Conservation (phyloP, 805 yeast genomes). For the Yarrowia hollandica region DNA sequence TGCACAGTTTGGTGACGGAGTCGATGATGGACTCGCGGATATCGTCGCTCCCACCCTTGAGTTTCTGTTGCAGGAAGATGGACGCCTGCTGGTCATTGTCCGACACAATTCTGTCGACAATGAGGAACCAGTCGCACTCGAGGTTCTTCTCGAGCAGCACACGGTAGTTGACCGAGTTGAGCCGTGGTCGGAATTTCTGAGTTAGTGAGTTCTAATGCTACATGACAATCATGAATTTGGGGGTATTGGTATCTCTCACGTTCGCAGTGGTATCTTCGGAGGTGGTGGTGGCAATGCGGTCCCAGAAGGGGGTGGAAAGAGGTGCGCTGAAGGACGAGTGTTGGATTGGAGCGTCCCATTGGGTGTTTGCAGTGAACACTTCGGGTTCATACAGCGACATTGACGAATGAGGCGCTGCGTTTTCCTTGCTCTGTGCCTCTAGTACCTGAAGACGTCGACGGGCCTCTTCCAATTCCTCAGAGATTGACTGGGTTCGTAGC, state of each 20-base stretch:
- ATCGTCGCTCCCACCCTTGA: constrained; percentile 38
- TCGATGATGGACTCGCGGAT: constrained; percentile 40
- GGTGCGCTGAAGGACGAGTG: constrained; percentile 18
- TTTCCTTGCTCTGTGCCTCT: constrained; percentile 2
- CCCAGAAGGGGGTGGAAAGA: constrained; percentile 9
- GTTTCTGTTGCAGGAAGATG: constrained; percentile 45
- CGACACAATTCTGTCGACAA: constrained; percentile 41
- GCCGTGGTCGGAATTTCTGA: constrained; percentile 14
- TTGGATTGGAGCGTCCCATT: constrained; percentile 14
- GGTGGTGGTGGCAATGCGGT: not conserved
- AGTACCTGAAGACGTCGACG: not conserved
- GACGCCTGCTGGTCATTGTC: constrained; percentile 47
- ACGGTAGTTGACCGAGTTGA: constrained; percentile 37
- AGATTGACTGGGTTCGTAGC: not conserved
- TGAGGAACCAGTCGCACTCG: constrained; percentile 39
- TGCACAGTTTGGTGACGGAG: constrained; percentile 38
- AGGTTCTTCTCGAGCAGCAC: constrained; percentile 38
- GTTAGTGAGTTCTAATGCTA: not conserved
- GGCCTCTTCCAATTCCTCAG: constrained; percentile 2
- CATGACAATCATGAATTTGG: no score
- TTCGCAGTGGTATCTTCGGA: not conserved
- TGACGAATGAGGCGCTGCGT: no score
- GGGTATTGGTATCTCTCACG: constrained; percentile 22
- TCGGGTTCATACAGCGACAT: constrained; percentile 3
- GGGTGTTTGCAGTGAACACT: constrained; percentile 11